Conservation (phyloP, 1,284 basidiomycete genomes). For the Tilletia setariae region DNA sequence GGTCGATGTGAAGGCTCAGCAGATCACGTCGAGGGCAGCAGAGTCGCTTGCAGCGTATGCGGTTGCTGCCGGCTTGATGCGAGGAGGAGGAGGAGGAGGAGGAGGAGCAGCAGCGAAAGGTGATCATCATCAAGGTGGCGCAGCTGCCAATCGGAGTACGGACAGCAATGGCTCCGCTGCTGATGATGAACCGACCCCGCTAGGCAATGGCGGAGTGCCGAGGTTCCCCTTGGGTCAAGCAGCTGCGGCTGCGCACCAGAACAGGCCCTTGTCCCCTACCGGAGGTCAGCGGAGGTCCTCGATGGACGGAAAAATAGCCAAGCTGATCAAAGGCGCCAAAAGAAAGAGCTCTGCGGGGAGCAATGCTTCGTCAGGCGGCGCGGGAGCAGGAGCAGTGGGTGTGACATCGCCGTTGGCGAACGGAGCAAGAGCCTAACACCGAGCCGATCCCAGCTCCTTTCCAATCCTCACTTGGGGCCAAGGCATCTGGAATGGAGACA, state of each 20-base stretch:
- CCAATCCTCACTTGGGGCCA: too few species aligned
- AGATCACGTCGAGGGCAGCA: neutral
- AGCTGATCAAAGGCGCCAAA: neutral
- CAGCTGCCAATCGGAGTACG: too few species aligned
- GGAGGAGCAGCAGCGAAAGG: neutral
- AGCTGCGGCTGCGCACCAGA: neutral
- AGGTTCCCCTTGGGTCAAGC: neutral
- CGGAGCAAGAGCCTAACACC: too few species aligned
- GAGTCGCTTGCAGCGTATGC: neutral
- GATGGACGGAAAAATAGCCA: constrained; percentile 5
- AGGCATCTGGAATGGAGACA: too few species aligned
- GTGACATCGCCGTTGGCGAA: neutral
- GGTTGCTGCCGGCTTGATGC: constrained; percentile 6
- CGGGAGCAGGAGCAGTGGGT: neutral
- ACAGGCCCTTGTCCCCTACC: neutral
- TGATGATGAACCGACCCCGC: neutral
- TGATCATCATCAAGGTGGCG: neutral
- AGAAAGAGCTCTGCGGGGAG: neutral
- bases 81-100: neutral
- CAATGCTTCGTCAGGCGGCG: neutral
- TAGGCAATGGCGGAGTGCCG: neutral
- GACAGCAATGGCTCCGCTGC: neutral
- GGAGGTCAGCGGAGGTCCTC: neutral
- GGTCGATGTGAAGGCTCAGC: neutral
- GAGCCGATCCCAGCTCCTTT: too few species aligned